Evolutionary conservation across 441 rosid genomes (phyloP).

Genomic region (Eruca vesicaria): DNA sequence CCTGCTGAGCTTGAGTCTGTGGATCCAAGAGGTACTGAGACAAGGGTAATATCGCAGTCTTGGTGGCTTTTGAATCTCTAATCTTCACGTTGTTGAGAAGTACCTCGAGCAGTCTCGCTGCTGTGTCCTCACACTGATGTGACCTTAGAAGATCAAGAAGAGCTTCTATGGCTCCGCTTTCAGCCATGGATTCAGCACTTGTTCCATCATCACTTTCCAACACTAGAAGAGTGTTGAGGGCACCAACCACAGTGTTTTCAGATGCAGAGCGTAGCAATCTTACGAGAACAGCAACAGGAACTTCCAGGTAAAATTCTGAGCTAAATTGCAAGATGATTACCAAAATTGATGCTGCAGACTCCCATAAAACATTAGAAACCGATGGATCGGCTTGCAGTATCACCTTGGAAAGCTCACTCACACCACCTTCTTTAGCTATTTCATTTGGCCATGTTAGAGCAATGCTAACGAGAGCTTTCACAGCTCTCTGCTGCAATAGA

Average conservation of each 20-base stretch:
- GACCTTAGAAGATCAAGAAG: slow-evolving; percentile 92
- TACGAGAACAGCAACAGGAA: slow-evolving; percentile 95
- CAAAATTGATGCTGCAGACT: slow-evolving; percentile 92
- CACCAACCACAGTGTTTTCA: slow-evolving; percentile 84
- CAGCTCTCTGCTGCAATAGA: slow-evolving; percentile 96
- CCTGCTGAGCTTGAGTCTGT: slow-evolving; percentile 98
- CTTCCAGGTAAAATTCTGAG: slow-evolving; percentile 96
- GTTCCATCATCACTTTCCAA: slow-evolving; percentile 97
- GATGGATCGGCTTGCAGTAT: slow-evolving; percentile 95
- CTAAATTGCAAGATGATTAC: slow-evolving; percentile 90
- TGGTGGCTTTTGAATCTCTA: slow-evolving; percentile 92
- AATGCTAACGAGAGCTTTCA: slow-evolving; percentile 95
- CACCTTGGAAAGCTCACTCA: slow-evolving; percentile 86
- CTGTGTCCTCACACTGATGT: slow-evolving; percentile 97
- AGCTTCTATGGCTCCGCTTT: slow-evolving; percentile 99
- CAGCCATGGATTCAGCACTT: slow-evolving; percentile 99
- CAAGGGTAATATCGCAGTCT: slow-evolving; percentile 85
- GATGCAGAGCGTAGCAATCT: slow-evolving; percentile 86
- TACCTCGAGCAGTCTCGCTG: slow-evolving; percentile 94
- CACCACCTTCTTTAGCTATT: slow-evolving; percentile 98
- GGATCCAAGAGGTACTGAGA: slow-evolving; percentile 99
- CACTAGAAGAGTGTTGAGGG: slow-evolving; percentile 94
- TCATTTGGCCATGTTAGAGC: slow-evolving; percentile 93
- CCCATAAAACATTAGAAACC: slow-evolving; percentile 91
- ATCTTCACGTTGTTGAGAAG: slow-evolving; percentile 96